phyloP scores from a whole-genome alignment of 2,329 filamentous ascomycete genomes.

The Diaporthe batatas region DNA sequence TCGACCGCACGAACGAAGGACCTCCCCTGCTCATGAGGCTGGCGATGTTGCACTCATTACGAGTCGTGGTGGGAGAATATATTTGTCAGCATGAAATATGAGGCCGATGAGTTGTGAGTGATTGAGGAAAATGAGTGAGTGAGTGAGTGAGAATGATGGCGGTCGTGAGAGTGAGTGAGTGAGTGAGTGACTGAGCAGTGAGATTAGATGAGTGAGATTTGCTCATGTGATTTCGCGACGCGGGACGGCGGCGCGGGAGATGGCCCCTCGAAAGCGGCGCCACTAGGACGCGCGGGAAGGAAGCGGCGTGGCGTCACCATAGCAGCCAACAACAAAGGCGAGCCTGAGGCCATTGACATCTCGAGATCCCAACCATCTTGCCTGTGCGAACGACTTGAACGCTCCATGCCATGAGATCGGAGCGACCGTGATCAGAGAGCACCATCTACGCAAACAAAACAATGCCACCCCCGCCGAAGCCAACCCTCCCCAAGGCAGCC shows the following conservation, averaged over 20 bases:
- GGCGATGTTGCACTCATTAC: neutral
- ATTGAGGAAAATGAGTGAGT: no score
- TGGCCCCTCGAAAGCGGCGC: slow-evolving; percentile 26
- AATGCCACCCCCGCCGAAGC: slow-evolving; percentile 38
- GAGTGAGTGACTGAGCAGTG: neutral
- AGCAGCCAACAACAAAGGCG: slow-evolving; percentile 3
- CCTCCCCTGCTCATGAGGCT: slow-evolving; percentile 4
- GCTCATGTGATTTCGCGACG: slow-evolving; percentile 33
- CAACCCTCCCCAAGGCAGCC: slow-evolving; percentile 51
- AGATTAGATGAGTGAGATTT: slow-evolving; percentile 14
- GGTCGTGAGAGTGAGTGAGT: neutral
- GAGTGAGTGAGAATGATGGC: no score
- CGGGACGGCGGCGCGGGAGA: slow-evolving; percentile 19
- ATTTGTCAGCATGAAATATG: neutral
- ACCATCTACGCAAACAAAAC: no score
- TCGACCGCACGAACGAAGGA: neutral
- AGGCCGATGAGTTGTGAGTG: neutral
- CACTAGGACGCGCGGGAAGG: slow-evolving; percentile 35
- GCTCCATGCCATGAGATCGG: neutral
- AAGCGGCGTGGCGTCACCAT: slow-evolving; percentile 27
- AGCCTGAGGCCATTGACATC: no score
- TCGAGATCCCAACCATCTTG: neutral
- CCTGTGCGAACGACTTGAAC: neutral
- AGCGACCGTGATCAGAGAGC: neutral
- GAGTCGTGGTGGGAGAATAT: neutral